phyloP scores from a whole-genome alignment of 2,329 filamentous ascomycete genomes.

The Neonectria punicea region DNA sequence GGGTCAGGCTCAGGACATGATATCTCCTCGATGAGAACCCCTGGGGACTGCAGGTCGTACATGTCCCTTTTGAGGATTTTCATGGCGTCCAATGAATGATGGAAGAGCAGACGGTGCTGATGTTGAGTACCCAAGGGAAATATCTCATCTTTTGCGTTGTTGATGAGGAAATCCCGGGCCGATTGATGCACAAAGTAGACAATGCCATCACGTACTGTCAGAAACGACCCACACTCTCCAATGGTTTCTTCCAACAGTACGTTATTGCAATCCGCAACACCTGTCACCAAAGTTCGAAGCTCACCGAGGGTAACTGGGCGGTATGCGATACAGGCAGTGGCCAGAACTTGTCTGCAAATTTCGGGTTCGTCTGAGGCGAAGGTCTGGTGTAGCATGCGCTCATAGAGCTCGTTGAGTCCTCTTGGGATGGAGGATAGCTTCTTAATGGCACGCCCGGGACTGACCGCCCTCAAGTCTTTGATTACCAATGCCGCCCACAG shows the following conservation, averaged over 20 bases:
- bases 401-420: conserved; percentile 50
- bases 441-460: conserved; percentile 20
- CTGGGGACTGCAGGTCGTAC: conserved; percentile 41
- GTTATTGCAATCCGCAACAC: conserved; percentile 6
- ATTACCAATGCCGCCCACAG: conserved; percentile 42
- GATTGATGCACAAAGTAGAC: conserved; percentile 56
- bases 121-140: conserved; percentile 44
- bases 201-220: conserved; percentile 44
- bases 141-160: conserved; percentile 36
- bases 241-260: conserved; percentile 44
- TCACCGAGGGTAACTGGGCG: conserved; percentile 52
- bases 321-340: conserved; percentile 43
- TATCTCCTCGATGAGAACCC: conserved; percentile 20
- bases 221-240: conserved; percentile 51
- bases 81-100: conserved; percentile 48
- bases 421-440: conserved; percentile 42
- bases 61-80: conserved; percentile 49
- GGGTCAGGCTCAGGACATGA: conserved; percentile 23
- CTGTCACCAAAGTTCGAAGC: conserved; percentile 39
- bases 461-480: conserved; percentile 25
- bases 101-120: conserved; percentile 47
- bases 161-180: conserved; percentile 54
- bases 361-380: conserved; percentile 39
- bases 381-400: conserved; percentile 51
- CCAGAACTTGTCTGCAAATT: conserved; percentile 50